Evolutionary conservation across 306 rosid species (phyloP), one percentile per base, ranked within the genome.

Genomic region (Argentina anserina): DNA sequence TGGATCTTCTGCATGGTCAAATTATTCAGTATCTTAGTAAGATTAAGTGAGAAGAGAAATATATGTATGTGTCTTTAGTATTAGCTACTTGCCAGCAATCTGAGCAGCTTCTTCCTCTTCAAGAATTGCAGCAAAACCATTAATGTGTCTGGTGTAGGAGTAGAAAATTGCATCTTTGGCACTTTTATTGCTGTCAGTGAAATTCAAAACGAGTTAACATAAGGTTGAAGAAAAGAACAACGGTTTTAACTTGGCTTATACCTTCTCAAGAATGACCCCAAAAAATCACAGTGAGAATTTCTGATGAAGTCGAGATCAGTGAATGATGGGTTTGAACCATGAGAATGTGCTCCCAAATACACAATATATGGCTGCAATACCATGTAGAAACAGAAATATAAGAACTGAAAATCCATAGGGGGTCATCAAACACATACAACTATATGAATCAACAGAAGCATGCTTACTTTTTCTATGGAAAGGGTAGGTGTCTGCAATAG

Each of bases 261-360:
- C 92, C 85, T 85, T 80, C 87, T 88, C 68, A 84, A 65, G 73
- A 78, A 70, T 21, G 88, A 80, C 3, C 69, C 82, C 11, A 88
- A 76, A 28, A 86, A 76, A 55, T 65, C 56, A 47, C 84, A 55
- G 75, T 88, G 90, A 25, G 39, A 82, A 21, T 70, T 50, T 20
- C 79, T 80, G 9, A 80, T 86, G 28, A 15, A 53, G 10, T 78
- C 49, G 5, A 73, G 75, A 76, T 84, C 88, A 61, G 1, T 11
- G 7, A 68, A 9, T 6, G 86, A 81, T 67, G 86, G 90, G 66
- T 80, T 37, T 69, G 69, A 65, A 1, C 88, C 86, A 74, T 85
- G 88, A 25, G 90, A 82, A 64, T 86, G 86, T 80, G 86, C 71
- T 78, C 90, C 88, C 52, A 88, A 74, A 67, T 88, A 88, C 4